Conservation (phyloP, 805 yeast genomes). For the Yarrowia hollandica region DNA sequence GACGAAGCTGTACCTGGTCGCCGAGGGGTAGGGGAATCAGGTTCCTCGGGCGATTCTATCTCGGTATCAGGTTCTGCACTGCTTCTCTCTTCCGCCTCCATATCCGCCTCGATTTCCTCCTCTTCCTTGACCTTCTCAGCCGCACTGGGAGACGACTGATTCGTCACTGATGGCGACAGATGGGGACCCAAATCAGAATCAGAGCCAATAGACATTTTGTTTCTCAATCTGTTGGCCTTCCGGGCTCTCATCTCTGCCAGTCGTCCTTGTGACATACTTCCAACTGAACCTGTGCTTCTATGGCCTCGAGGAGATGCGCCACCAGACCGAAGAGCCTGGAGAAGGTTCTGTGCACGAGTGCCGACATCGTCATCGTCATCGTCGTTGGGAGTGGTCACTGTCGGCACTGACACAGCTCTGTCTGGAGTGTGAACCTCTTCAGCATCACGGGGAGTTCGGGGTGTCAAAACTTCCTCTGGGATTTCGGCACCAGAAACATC, state of each 20-base stretch:
- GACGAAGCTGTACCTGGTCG: slow-evolving; percentile 14
- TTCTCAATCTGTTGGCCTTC: slow-evolving; percentile 32
- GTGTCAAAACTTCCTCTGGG: not conserved
- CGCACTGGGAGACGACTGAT: slow-evolving; percentile 3
- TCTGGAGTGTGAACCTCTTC: not conserved
- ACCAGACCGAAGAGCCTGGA: slow-evolving; percentile 58
- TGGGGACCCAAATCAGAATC: not conserved
- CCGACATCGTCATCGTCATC: slow-evolving; percentile 50
- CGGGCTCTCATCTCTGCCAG: slow-evolving; percentile 37
- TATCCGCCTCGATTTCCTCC: slow-evolving; percentile 2
- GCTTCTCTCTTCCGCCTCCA: not conserved
- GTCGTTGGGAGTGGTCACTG: slow-evolving; percentile 29
- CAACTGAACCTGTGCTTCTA: not conserved
- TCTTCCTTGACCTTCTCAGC: slow-evolving; percentile 14
- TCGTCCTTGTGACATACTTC: slow-evolving; percentile 27
- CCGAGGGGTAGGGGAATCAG: slow-evolving; percentile 22
- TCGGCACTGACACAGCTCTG: slow-evolving; percentile 33
- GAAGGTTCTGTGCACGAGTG: slow-evolving; percentile 60
- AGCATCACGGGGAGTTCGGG: not conserved
- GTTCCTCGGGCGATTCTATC: slow-evolving; percentile 16
- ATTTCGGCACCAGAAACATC: not conserved
- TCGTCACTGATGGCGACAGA: not conserved
- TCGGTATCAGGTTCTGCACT: not conserved
- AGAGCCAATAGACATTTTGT: slow-evolving; percentile 23
- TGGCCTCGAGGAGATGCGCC: slow-evolving; percentile 28